A percentile compares a stretch with the other conserved stretches of the same genome.
Evolutionary conservation across 2,329 filamentous ascomycete genomes (phyloP).

Genomic region (Aphanoascus verrucosus): DNA sequence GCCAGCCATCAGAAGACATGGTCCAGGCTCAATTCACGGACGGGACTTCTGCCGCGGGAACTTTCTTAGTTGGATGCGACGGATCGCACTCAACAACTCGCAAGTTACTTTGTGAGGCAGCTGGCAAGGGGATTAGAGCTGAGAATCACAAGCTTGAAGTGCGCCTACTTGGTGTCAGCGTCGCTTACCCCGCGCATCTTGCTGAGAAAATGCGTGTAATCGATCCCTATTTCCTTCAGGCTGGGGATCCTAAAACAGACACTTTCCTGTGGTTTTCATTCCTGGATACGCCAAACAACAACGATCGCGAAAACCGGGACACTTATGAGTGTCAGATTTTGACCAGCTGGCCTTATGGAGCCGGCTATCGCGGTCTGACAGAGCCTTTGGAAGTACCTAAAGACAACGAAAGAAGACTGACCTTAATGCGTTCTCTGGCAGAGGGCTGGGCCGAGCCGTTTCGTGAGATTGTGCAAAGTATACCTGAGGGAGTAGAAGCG

Average conservation of each 20-base stretch:
- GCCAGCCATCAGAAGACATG: constrained; percentile 21
- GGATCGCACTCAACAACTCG: constrained; percentile 40
- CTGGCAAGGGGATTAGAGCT: constrained; percentile 1
- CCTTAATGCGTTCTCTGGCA: constrained; percentile 38
- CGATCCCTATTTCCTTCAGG: constrained; percentile 48
- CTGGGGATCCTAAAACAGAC: constrained; percentile 42
- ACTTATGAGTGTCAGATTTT: constrained; percentile 42
- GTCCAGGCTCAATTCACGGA: constrained; percentile 42
- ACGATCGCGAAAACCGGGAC: constrained; percentile 27
- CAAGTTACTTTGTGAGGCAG: constrained; percentile 21
- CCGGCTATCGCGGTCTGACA: constrained; percentile 26
- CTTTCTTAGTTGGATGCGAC: constrained; percentile 43
- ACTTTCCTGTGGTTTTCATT: constrained; percentile 45
- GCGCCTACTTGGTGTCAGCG: constrained; percentile 40
- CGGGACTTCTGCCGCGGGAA: constrained; percentile 33
- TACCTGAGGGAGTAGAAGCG: constrained; percentile 36
- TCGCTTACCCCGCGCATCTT: constrained; percentile 34
- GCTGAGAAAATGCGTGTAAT: constrained; percentile 37
- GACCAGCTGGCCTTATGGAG: constrained; percentile 41
- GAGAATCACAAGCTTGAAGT: constrained; percentile 36
- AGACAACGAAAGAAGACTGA: constrained; percentile 30
- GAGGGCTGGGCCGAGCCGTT: constrained; percentile 44
- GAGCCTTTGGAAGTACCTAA: constrained; percentile 34
- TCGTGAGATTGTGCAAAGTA: constrained; percentile 31
- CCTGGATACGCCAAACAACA: constrained; percentile 19